These are phyloP conservation scores for Erythrobasidium hasegawianum DNA, from an alignment of 1,284 basidiomycete species.

Conservation along the genomic window DNA sequence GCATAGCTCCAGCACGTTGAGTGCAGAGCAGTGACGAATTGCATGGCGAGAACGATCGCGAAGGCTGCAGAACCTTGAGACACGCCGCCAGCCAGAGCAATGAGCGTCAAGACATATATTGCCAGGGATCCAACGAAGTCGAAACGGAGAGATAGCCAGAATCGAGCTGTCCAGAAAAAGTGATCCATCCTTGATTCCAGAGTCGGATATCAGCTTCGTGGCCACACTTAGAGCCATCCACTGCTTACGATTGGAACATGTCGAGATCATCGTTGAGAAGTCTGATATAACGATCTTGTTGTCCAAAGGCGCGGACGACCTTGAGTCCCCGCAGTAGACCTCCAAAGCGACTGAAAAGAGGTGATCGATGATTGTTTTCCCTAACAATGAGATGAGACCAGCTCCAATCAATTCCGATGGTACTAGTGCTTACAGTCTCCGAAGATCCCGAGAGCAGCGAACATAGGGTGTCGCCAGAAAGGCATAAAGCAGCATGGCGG, in stretches of 20 bases:
- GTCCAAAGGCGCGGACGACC: slow-evolving; percentile 54
- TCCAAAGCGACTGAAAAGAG: slow-evolving; percentile 29
- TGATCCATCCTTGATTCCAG: slow-evolving; percentile 43
- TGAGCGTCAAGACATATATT: slow-evolving; percentile 27
- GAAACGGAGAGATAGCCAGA: slow-evolving; percentile 26
- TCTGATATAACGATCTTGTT: slow-evolving; percentile 18
- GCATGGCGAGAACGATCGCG: slow-evolving; percentile 30
- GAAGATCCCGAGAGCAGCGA: slow-evolving; percentile 19
- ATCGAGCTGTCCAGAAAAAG: slow-evolving; percentile 27
- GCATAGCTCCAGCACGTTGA: slow-evolving; percentile 31
- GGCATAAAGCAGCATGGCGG: slow-evolving; percentile 9
- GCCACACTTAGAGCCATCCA: background rate
- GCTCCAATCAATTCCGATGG: background rate
- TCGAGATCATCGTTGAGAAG: slow-evolving; percentile 32
- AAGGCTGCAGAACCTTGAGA: slow-evolving; percentile 34
- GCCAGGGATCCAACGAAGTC: slow-evolving; percentile 26
- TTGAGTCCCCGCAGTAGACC: slow-evolving; percentile 28
- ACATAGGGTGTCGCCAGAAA: slow-evolving; percentile 21
- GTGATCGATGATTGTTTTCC: slow-evolving; percentile 30
- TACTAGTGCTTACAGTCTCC: slow-evolving; percentile 25
- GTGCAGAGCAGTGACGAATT: slow-evolving; percentile 28
- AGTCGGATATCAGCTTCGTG: slow-evolving; percentile 47
- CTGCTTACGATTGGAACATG: slow-evolving; percentile 33
- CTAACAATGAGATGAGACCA: background rate
- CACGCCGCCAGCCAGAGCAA: slow-evolving; percentile 34